A percentile compares a stretch with the other conserved stretches of the same genome.
phyloP scores from a whole-genome alignment of 306 rosid species.

The Oxytropis ochrocephala region DNA sequence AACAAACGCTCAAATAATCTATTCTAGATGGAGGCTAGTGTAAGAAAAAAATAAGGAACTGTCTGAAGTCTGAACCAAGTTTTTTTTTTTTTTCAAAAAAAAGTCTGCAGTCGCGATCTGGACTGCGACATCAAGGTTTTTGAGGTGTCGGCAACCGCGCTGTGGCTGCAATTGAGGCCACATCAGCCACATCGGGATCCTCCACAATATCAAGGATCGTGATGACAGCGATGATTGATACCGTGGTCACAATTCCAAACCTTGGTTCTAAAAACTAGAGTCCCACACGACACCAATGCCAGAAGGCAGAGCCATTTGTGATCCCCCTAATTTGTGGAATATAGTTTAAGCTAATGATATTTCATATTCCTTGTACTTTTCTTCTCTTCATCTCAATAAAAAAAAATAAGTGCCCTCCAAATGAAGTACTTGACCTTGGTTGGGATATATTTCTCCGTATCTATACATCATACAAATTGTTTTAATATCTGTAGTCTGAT shows the following conservation, averaged over 20 bases:
- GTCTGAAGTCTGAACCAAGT: not conserved
- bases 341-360: not conserved
- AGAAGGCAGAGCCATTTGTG: not conserved
- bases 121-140: too few species aligned
- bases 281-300: not conserved
- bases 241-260: too few species aligned
- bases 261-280: not conserved
- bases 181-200: too few species aligned
- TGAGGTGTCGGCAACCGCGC: too few species aligned
- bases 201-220: too few species aligned
- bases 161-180: too few species aligned
- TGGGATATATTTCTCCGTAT: not conserved
- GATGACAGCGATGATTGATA: too few species aligned
- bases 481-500: not conserved
- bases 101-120: too few species aligned
- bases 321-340: not conserved
- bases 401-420: not conserved
- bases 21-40: not conserved
- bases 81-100: too few species aligned
- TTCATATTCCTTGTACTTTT: not conserved
- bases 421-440: constrained; percentile 12
- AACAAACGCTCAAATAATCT: not conserved
- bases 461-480: not conserved
- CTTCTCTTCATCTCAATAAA: not conserved
- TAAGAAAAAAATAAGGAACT: not conserved